Conservation (phyloP, 176 grass and related monocot genomes). For the Oryza officinalis region DNA sequence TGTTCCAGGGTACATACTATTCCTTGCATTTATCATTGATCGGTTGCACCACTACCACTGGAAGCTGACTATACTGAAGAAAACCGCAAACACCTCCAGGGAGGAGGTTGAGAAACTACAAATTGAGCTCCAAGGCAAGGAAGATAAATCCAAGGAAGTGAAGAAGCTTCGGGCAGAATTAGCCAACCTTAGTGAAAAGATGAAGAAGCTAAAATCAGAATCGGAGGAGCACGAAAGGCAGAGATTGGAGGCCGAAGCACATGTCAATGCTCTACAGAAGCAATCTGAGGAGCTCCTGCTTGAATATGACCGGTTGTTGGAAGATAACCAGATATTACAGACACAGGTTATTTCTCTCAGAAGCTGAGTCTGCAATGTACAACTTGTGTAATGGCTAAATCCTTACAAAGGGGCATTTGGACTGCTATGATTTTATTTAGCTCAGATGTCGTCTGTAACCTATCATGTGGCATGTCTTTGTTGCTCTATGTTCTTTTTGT, state of each 20-base stretch:
- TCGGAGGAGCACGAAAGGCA: constrained; percentile 43
- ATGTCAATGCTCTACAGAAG: constrained; percentile 55
- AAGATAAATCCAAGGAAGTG: constrained; percentile 32
- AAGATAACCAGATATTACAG: constrained; percentile 67
- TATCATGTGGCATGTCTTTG: not conserved
- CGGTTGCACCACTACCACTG: constrained; percentile 52
- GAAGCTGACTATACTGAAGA: constrained; percentile 49
- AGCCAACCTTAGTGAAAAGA: constrained; percentile 40
- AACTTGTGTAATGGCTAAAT: not conserved
- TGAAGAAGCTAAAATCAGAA: constrained; percentile 51
- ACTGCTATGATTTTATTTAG: not conserved
- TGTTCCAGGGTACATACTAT: constrained; percentile 59
- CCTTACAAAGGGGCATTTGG: not conserved
- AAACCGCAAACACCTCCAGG: constrained; percentile 41
- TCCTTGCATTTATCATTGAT: constrained; percentile 63
- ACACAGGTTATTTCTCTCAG: constrained; percentile 46
- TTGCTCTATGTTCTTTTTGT: not conserved
- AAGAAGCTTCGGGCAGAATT: constrained; percentile 45
- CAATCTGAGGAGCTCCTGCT: constrained; percentile 60
- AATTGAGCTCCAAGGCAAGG: constrained; percentile 49
- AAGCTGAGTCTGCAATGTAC: not conserved
- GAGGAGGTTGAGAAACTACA: constrained; percentile 63
- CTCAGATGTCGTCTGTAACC: not conserved
- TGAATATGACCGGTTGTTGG: constrained; percentile 60
- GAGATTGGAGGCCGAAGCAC: constrained; percentile 46